Evolutionary conservation across 225 moss, liverwort and hornwort species (phyloP).

Genomic region (Bryum argenteum): DNA sequence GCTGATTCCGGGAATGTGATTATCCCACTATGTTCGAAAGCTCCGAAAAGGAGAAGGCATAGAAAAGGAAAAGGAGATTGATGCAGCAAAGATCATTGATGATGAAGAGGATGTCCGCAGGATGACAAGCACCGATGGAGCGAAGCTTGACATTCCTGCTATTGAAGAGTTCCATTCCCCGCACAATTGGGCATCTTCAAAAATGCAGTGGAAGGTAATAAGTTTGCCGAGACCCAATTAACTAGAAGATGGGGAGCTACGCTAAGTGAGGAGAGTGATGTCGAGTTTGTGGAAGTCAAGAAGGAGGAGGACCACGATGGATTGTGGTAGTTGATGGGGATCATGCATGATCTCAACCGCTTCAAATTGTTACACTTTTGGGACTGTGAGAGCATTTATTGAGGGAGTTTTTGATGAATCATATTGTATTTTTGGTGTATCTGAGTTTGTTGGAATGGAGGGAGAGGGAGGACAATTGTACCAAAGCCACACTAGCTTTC

Average conservation of each 20-base stretch:
- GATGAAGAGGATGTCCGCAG: too few relatives aligned
- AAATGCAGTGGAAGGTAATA: slow-evolving; percentile 20
- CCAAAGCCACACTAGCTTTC: too few relatives aligned
- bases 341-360: too few relatives aligned
- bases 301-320: slow-evolving; percentile 13
- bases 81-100: too few relatives aligned
- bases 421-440: too few relatives aligned
- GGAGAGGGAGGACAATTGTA: too few relatives aligned
- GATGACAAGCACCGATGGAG: background rate
- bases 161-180: slow-evolving; percentile 20
- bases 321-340: background rate
- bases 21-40: too few relatives aligned
- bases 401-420: too few relatives aligned
- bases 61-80: too few relatives aligned
- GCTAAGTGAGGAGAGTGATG: slow-evolving; percentile 21
- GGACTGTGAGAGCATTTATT: too few relatives aligned
- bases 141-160: slow-evolving; percentile 4
- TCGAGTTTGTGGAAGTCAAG: slow-evolving; percentile 12
- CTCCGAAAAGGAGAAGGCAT: slow-evolving; percentile 12
- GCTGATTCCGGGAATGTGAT: background rate
- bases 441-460: too few relatives aligned
- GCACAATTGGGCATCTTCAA: slow-evolving; percentile 19
- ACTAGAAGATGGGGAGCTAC: background rate
- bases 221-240: slow-evolving; percentile 15
- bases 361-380: too few relatives aligned